A percentile compares a stretch with the other conserved stretches of the same genome.
These are phyloP conservation scores for Cordyceps pruinosa DNA, from an alignment of 2,329 filamentous ascomycete genomes.

Conservation along the genomic window DNA sequence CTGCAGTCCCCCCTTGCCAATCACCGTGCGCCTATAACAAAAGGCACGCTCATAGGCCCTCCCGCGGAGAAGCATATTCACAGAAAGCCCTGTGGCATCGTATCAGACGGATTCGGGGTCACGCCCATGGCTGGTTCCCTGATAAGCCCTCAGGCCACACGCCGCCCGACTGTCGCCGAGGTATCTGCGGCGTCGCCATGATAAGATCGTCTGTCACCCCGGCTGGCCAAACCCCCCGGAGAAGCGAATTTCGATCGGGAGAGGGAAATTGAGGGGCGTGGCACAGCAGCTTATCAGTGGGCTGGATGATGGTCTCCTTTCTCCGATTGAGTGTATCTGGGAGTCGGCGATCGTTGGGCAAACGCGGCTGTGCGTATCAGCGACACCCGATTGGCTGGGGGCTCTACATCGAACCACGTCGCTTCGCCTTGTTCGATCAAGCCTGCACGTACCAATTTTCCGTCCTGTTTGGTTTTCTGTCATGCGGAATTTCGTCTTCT, in stretches of 20 bases:
- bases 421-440: background rate
- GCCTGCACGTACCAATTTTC: background rate
- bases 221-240: background rate
- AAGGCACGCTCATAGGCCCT: background rate
- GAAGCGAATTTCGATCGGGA: conserved; percentile 1
- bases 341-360: background rate
- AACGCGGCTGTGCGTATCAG: conserved; percentile 5
- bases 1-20: background rate
- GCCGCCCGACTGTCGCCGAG: background rate
- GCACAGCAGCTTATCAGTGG: conserved; percentile 5
- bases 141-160: background rate
- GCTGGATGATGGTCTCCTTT: background rate
- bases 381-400: conserved; percentile 10
- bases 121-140: background rate
- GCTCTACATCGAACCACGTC: background rate
- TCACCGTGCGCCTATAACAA: background rate
- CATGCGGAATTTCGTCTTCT: background rate
- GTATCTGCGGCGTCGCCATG: background rate
- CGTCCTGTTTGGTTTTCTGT: background rate
- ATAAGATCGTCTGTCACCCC: background rate
- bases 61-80: conserved; percentile 10
- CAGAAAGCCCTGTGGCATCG: background rate
- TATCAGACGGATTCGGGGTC: background rate
- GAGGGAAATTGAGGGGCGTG: background rate
- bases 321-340: background rate